These are phyloP conservation scores for Amylocystis lapponica DNA, from an alignment of 768 basidiomycete species.

Conservation along the genomic window DNA sequence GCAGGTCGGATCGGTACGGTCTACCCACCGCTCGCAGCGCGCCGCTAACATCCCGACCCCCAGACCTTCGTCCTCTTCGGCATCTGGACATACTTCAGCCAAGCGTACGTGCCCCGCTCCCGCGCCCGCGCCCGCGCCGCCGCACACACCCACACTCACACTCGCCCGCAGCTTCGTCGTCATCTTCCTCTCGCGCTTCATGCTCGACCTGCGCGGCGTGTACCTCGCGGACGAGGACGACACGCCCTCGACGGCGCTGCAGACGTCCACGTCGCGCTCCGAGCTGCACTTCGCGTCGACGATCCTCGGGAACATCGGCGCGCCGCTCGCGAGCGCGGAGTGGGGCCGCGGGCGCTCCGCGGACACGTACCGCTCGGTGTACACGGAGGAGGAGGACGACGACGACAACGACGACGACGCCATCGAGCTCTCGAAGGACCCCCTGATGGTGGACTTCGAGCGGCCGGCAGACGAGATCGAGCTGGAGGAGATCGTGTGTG, in stretches of 20 bases:
- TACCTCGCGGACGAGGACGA: not conserved
- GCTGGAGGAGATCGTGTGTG: too few relatives aligned
- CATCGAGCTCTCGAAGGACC: too few relatives aligned
- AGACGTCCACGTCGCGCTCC: not conserved
- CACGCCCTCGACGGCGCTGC: not conserved
- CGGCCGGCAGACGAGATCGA: too few relatives aligned
- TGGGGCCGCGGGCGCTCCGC: too few relatives aligned
- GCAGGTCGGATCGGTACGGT: constrained; percentile 11
- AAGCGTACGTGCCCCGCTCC: constrained; percentile 8
- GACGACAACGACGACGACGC: too few relatives aligned
- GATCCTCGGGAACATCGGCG: constrained; percentile 4
- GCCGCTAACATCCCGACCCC: too few relatives aligned
- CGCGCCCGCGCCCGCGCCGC: not conserved
- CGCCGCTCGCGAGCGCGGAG: not conserved
- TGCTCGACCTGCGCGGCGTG: constrained; percentile 12
- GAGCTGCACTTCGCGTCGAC: not conserved
- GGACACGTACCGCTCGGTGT: too few relatives aligned
- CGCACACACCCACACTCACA: too few relatives aligned
- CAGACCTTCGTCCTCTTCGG: constrained; percentile 8
- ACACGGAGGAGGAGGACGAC: too few relatives aligned
- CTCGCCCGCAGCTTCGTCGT: constrained; percentile 7
- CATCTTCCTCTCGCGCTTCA: constrained; percentile 12
- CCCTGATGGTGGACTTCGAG: too few relatives aligned
- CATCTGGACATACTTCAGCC: constrained; percentile 12
- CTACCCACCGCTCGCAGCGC: too few relatives aligned